Base-by-base conservation (phyloP, 2,329 filamentous ascomycete genomes). In the Botrytis aclada region DNA sequence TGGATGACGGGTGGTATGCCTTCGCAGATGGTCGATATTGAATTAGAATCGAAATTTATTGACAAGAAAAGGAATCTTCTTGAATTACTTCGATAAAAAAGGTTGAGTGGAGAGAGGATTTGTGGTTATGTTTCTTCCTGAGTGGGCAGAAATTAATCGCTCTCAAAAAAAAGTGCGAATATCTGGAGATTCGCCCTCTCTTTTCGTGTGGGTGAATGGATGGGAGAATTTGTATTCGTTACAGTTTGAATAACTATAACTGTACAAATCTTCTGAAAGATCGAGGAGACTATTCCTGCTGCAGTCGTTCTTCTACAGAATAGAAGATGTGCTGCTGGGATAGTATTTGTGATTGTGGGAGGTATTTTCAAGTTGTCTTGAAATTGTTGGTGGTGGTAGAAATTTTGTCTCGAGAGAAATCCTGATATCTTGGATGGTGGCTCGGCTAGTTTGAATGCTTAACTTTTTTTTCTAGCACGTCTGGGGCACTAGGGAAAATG, bases 61-160 rank as follows among this genome's bases (percentile, higher is more conserved):
- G 32, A 63, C 32, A 41, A 65, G 65, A 58, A 65, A 66, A n/a
- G 43, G 32, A 62, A 12, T 34, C 18, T 65, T n/a, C 37, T 45
- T n/a, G 71, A 73, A 62, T 74, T 71, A 66, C 72, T 64, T 65
- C 25, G 45, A 25, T 70, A 58, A 47, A 66, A 70, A 75, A 74
- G 51, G n/a, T 47, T 62, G 58, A 72, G 71, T 62, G 65, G 65
- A 72, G 71, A 69, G 71, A 69, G 56, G 64, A 70, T 69, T 65
- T 70, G 43, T 41, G 58, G 56, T 34, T 58, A 74, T 71, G 74
- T 73, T 69, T 56, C 69, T 67, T 51, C 71, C 71, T 71, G 76
- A 77, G 76, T 75, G 76, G 74, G 77, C 76, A 79, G 78, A 80
- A 81, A 75, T 80, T 72, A 81, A 81, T 80, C 78, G 80, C 74